Percentiles rank a stretch among this genome's conserved stretches.
Conservation (phyloP, 768 basidiomycete genomes). For the Termitomyces titanicus region DNA sequence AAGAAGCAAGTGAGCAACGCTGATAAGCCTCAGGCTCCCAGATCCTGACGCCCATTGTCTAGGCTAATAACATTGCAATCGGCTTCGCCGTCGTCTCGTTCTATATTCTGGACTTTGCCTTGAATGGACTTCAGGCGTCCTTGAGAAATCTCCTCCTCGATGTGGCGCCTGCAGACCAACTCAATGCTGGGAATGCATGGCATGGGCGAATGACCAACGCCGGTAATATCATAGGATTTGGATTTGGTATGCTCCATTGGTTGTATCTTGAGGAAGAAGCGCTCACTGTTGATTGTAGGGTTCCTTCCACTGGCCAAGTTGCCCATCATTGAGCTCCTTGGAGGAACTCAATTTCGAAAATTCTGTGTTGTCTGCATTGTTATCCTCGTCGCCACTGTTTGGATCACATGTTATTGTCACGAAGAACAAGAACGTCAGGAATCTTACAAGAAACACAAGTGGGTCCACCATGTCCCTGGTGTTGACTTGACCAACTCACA, state of each 20-base stretch:
- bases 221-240: conserved; percentile 95
- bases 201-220: conserved; percentile 94
- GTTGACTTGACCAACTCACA: conserved; percentile 1
- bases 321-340: conserved; percentile 74
- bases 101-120: conserved; percentile 94
- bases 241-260: conserved; percentile 60
- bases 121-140: conserved; percentile 93
- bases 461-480: conserved; percentile 14
- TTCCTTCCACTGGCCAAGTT: conserved; percentile 84
- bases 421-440: conserved; percentile 69
- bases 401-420: conserved; percentile 84
- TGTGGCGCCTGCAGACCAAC: conserved; percentile 81
- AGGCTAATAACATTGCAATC: conserved; percentile 75
- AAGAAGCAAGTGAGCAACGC: conserved; percentile 47
- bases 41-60: not conserved
- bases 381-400: conserved; percentile 77
- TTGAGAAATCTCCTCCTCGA: conserved; percentile 93
- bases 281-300: conserved; percentile 37
- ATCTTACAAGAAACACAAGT: conserved; percentile 35
- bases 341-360: conserved; percentile 93
- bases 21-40: not conserved
- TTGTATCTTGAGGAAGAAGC: not conserved
- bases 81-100: conserved; percentile 85
- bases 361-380: conserved; percentile 86
- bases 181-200: conserved; percentile 96